Base-by-base conservation (phyloP, 352 stramenopile species). In the Phytophthora melonis region DNA sequence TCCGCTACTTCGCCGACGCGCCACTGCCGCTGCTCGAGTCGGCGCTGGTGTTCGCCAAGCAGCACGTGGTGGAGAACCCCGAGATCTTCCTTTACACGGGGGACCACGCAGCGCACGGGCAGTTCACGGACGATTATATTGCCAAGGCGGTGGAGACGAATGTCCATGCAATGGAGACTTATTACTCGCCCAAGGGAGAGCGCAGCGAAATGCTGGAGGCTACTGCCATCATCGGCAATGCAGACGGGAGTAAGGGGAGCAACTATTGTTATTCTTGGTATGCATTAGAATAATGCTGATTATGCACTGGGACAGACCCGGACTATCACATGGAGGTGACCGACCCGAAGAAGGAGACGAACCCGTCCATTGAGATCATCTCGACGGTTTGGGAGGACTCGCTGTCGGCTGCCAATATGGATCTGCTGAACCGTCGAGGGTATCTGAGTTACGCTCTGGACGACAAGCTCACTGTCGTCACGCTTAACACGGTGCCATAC, bases 241-340 rank as follows among this genome's bases (percentile, higher is more conserved):
- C 86, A 5, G 90, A 96, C 58, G 83, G 66, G 30, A 92, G 89
- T 96, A 80, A 34, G 84, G 9, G 3, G 43, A 14, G 1, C 43
- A 11, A 16, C 1, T 67, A 34, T 43, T 43, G 39, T 32, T 53
- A 19, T 19, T 1, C 49, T 13, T 60, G 39, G 34, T 21, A 23
- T 34, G 1, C 5, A 43, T 43, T 16, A 43, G 11, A 41, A 3
- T 41, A 41, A 41, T 41, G n/a, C 32, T 77, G 36, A 70, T 47
- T 53, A 59, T 53, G n/a, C 64, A 7, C 23, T 54, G 5, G 74
- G 43, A 25, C 53, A 95, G 88, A 92, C 53, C 83, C 82, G n/a
- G 84, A 94, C 73, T 96, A 96, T 55, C 78, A 92, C 64, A 94
- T 96, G 87, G 77, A 92, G 58, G 74, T 94, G 69, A 96, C 86